phyloP scores from a whole-genome alignment of 352 stramenopile species.

The Aphanomyces cochlioides region DNA sequence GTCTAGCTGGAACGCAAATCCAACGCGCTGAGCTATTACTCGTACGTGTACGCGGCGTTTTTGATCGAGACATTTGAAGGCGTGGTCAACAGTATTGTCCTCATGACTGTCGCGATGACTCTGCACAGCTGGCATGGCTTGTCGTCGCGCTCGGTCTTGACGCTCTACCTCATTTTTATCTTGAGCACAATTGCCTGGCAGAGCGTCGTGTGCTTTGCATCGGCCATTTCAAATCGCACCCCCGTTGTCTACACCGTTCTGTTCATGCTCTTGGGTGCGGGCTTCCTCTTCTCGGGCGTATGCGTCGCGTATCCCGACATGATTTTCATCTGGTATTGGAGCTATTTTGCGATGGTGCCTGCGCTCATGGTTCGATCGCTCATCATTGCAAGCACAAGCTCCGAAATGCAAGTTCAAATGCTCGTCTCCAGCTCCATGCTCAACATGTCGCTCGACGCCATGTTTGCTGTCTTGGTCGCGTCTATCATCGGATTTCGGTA shows the following conservation, averaged over 20 bases:
- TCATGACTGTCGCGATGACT: constrained; percentile 17
- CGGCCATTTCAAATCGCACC: constrained; percentile 15
- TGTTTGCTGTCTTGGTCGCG: constrained; percentile 24
- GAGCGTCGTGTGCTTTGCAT: constrained; percentile 29
- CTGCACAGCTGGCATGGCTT: constrained; percentile 24
- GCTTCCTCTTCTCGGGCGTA: constrained; percentile 22
- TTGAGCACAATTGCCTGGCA: constrained; percentile 26
- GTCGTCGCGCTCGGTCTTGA: constrained; percentile 16
- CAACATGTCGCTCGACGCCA: constrained; percentile 27
- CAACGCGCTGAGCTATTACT: constrained; percentile 27
- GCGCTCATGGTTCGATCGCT: constrained; percentile 27
- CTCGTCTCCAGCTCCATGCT: constrained; percentile 19
- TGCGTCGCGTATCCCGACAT: constrained; percentile 29
- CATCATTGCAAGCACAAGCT: constrained; percentile 25
- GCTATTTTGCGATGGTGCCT: constrained; percentile 23
- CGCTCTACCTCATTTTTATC: constrained; percentile 30
- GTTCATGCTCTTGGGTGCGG: constrained; percentile 20
- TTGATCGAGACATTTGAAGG: constrained; percentile 27
- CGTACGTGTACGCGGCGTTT: constrained; percentile 28
- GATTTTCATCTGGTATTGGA: constrained; percentile 27
- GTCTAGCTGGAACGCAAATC: constrained; percentile 29
- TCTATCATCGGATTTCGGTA: constrained; percentile 21
- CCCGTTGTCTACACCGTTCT: constrained; percentile 23
- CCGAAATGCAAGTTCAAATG: constrained; percentile 24
- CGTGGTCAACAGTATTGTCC: constrained; percentile 18